Base-by-base conservation (phyloP, 768 basidiomycete genomes). In the Dentipellis fragilis region DNA sequence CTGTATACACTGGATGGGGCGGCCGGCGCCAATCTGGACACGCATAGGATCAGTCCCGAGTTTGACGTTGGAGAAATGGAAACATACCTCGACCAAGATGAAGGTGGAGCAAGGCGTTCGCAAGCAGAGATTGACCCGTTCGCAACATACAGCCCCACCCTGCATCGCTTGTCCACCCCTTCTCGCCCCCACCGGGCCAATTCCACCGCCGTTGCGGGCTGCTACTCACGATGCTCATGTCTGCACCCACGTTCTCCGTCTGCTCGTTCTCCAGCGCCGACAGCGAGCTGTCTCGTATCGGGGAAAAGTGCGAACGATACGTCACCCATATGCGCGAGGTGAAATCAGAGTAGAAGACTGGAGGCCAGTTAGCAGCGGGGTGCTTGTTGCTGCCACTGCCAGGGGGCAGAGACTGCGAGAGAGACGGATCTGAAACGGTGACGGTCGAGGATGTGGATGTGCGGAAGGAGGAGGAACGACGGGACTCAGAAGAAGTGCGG, bases 101-200 rank as follows among this genome's bases (percentile, higher is more conserved):
- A 5, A 85, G 71, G 67, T 84, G 72, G 12, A 89, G 68, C n/a
- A 94, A 70, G 1, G 89, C 80, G 54, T 89, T 93, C 7, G 88
- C 91, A 21, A 94, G 72, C 57, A 94, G 63, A 55, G 84, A 85
- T 68, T 94, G 91, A 1, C 90, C 91, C 0, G 91, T 94, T 23
- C 91, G 71, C 40, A 94, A 67, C 91, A 94, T 94, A 65, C 92
- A 94, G 0, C 91, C 91, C 91, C 91, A 93, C 0, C 92, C 91
- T 0, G 86, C 74, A 69, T 94, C 91, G 59, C 80, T 85, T 14
- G 87, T 85, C 80, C 93, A 87, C 0, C 86, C 88, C 64, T 84
- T 86, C 68, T 89, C 85, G 1, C 81, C 81, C 0, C 78, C 65
- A 11, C 69, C 75, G 12, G 75, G 73, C 81, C 86, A 85, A 45